Conservation (phyloP, 805 yeast species). For the Metschnikowia borealis region DNA sequence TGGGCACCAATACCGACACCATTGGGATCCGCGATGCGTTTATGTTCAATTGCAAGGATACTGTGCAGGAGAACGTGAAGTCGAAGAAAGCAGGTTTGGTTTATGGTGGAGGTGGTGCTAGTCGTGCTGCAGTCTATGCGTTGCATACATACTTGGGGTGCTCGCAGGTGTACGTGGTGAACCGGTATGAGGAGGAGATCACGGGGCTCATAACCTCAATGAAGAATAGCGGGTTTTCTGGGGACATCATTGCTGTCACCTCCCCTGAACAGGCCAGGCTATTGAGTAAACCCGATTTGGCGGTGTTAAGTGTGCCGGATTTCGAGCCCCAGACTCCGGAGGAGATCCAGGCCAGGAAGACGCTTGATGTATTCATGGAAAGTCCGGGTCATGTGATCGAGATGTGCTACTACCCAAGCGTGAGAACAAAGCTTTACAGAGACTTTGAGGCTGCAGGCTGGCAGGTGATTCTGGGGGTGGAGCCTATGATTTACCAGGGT, state of each 20-base stretch:
- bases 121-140: constrained; percentile 31
- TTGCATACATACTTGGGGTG: constrained; percentile 25
- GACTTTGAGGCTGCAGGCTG: constrained; percentile 23
- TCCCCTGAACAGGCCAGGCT: constrained; percentile 22
- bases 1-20: constrained; percentile 34
- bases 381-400: constrained; percentile 26
- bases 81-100: constrained; percentile 25
- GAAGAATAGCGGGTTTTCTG: constrained; percentile 21
- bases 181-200: constrained; percentile 27
- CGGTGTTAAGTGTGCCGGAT: constrained; percentile 30
- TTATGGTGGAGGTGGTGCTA: constrained; percentile 36
- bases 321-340: constrained; percentile 21
- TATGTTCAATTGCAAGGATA: constrained; percentile 12
- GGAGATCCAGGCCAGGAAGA: constrained; percentile 23
- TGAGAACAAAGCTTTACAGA: constrained; percentile 22
- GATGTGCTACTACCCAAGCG: constrained; percentile 33
- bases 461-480: constrained; percentile 29
- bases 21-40: constrained; percentile 30
- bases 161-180: constrained; percentile 25
- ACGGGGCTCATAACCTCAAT: constrained; percentile 18
- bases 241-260: constrained; percentile 24
- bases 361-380: constrained; percentile 25
- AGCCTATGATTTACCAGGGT: constrained; percentile 32
- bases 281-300: constrained; percentile 19
- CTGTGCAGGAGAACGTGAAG: constrained; percentile 7